A percentile compares a stretch with the other conserved stretches of the same genome.
Conservation (phyloP, 257 asterid species). For the Solanum appendiculatum region DNA sequence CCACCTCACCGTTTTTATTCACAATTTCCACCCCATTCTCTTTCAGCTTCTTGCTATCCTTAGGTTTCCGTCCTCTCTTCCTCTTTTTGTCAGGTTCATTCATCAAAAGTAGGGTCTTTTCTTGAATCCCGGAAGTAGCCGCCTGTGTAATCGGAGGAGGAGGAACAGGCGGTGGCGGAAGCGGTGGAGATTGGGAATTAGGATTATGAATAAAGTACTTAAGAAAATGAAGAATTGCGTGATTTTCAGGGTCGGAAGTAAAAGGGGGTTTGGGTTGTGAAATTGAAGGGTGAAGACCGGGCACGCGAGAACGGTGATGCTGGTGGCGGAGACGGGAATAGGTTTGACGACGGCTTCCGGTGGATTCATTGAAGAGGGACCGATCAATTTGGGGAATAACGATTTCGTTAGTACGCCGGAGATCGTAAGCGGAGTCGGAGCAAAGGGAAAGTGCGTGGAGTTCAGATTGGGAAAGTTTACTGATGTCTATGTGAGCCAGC, state of each 20-base stretch:
- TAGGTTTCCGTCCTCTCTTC: slow-evolving; percentile 27
- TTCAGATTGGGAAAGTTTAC: slow-evolving; percentile 65
- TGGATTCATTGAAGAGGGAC: slow-evolving; percentile 73
- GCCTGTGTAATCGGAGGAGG: slow-evolving; percentile 23
- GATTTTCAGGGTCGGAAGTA: slow-evolving; percentile 59
- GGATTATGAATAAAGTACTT: slow-evolving; percentile 58
- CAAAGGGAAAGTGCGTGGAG: slow-evolving; percentile 59
- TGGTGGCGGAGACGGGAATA: slow-evolving; percentile 49
- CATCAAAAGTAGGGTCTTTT: slow-evolving; percentile 20
- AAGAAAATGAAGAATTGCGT: slow-evolving; percentile 59
- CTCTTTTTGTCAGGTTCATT: slow-evolving; percentile 27
- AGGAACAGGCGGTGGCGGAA: slow-evolving; percentile 33
- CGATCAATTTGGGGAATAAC: slow-evolving; percentile 63
- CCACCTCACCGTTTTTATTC: slow-evolving; percentile 51
- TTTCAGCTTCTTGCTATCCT: slow-evolving; percentile 11
- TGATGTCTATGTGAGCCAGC: slow-evolving; percentile 39
- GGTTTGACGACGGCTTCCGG: slow-evolving; percentile 85
- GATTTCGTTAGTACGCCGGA: slow-evolving; percentile 39
- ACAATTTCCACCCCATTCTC: slow-evolving; percentile 42
- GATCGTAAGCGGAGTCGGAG: slow-evolving; percentile 46
- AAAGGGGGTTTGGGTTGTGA: slow-evolving; percentile 22
- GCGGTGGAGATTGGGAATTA: slow-evolving; percentile 33
- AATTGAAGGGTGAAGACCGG: slow-evolving; percentile 48
- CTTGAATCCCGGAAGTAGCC: slow-evolving; percentile 20
- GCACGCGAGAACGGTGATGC: slow-evolving; percentile 65